Base-by-base conservation (phyloP, 768 basidiomycete species). In the Sporobolomyces pararoseus region DNA sequence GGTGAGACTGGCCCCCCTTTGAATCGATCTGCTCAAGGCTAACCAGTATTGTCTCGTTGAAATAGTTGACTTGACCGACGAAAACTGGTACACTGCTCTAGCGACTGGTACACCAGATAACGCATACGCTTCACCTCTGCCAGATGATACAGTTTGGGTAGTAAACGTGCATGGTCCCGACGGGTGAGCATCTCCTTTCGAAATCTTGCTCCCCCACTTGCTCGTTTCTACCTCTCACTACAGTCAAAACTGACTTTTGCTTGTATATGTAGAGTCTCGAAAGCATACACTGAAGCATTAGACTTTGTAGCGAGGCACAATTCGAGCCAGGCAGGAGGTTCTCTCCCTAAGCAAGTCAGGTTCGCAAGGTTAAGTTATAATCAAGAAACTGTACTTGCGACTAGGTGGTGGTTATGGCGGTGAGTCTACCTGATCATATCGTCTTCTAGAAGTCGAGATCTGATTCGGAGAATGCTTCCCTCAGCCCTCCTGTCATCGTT, bases 21-120 rank as follows among this genome's bases (percentile, higher is more conserved):
- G n/a, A n/a, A n/a, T n/a, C n/a, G n/a, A n/a, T n/a, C n/a, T n/a
- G n/a, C n/a, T n/a, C n/a, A n/a, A n/a, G n/a, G n/a, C 39, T 42
- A 17, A 42, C 17, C 39, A 9, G 17, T 9, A 42, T 42, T 9
- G 6, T 17, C 9, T 32, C 7, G 9, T 32, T 39, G 39, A 9
- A 46, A 23, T 52, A 74, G 72, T 65, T 58, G 72, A 74, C 32
- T 21, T 74, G 5, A 70, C 62, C 10, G 72, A 74, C 53, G 65
- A 58, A 2, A 70, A 74, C 50, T 74, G 46, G 39, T 46, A 57
- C 27, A 62, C 63, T 4, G 49, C 70, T 0, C 58, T 74, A 5
- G 52, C 53, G 1, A 70, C 72, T 0, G 72, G 63, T 4, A 57
- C 65, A 1, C 21, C 44, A 32, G 59, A 59, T 19, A 74, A 70